A percentile compares a stretch with the other conserved stretches of the same genome.
Conservation (phyloP, 495 filamentous ascomycete species). For the Lepidopterella palustris region DNA sequence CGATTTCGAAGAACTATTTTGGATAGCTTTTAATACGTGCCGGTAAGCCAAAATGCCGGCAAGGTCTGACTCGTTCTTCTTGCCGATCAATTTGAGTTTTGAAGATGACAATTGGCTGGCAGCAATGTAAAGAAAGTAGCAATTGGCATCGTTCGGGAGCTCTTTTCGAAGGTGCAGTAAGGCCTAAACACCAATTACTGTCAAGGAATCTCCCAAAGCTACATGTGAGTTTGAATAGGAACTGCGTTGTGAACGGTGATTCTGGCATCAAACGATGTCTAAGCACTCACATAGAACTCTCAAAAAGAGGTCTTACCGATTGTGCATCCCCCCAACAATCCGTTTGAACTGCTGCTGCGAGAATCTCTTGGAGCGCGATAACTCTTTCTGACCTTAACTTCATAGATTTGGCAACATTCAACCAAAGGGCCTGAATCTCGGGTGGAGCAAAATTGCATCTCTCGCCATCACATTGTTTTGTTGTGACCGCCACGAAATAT, state of each 20-base stretch:
- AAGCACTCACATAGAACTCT: too few species aligned
- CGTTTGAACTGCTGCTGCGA: neutral
- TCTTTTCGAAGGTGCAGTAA: neutral
- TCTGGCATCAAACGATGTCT: too few species aligned
- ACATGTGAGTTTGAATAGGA: too few species aligned
- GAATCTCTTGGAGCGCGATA: neutral
- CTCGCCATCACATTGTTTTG: neutral
- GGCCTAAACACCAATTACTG: neutral
- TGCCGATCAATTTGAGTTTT: neutral
- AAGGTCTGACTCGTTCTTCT: neutral
- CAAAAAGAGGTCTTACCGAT: conserved; percentile 2
- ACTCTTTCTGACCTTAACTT: neutral
- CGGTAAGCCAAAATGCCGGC: neutral
- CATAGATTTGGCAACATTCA: neutral
- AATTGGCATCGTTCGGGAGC: neutral
- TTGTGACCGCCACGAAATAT: neutral
- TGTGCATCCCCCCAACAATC: conserved; percentile 26
- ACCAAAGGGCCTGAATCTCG: neutral
- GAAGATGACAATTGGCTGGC: neutral
- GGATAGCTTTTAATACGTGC: neutral
- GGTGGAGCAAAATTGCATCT: neutral
- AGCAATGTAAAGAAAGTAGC: neutral
- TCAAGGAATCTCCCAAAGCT: neutral
- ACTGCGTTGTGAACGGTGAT: too few species aligned
- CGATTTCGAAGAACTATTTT: neutral